Percentiles rank a stretch among this genome's conserved stretches.
Evolutionary conservation across 148 eudicot species (phyloP).

Genomic region (Camellia japonica): DNA sequence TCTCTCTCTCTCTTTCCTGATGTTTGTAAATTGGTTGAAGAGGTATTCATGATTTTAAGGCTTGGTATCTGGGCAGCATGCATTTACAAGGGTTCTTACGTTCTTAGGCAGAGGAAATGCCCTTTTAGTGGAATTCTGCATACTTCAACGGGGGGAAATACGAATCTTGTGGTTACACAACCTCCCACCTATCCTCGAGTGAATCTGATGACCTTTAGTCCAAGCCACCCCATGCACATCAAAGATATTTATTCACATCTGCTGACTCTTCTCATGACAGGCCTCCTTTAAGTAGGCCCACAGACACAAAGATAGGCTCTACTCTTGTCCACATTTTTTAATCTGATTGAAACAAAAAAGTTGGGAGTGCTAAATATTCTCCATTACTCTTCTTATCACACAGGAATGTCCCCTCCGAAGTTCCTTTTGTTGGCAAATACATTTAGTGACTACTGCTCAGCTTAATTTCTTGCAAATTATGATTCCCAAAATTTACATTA

Average conservation of each 20-base stretch:
- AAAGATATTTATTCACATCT: too few relatives aligned
- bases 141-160: neutral
- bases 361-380: neutral
- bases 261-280: neutral
- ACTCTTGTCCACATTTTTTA: neutral
- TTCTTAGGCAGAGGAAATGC: neutral
- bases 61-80: neutral
- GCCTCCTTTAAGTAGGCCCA: neutral
- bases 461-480: neutral
- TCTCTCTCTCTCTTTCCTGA: neutral
- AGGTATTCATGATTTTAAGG: neutral
- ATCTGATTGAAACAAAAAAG: too few relatives aligned
- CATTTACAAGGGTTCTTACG: too few relatives aligned
- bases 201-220: neutral
- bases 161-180: neutral
- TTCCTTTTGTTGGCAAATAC: neutral
- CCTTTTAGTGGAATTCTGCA: neutral
- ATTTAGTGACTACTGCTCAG: neutral
- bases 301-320: neutral
- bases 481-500: neutral
- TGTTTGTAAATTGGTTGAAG: neutral
- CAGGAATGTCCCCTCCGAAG: neutral
- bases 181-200: neutral
- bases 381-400: neutral
- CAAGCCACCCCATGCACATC: neutral